Conservation (phyloP, 371 early-diverging fungal species). For the Nosema muscidifuracis region DNA sequence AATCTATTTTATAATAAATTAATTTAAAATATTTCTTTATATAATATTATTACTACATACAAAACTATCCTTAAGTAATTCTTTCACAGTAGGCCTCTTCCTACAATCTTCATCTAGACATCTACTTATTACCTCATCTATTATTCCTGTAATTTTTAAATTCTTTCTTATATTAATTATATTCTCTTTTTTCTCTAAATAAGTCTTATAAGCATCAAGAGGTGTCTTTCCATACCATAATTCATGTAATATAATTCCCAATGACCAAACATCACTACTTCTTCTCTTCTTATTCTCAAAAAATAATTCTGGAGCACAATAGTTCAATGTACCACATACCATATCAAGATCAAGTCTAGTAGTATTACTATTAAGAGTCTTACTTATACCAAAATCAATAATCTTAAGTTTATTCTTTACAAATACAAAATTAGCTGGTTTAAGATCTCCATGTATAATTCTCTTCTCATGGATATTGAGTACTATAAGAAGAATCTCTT, state of each 20-base stretch:
- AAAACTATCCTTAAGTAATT: slow-evolving; percentile 64
- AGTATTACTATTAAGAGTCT: slow-evolving; percentile 79
- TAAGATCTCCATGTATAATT: slow-evolving; percentile 85
- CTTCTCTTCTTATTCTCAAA: slow-evolving; percentile 55
- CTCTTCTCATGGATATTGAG: slow-evolving; percentile 72
- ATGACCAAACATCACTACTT: slow-evolving; percentile 83
- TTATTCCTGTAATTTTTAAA: not conserved
- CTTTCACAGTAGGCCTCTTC: slow-evolving; percentile 68
- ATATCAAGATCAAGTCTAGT: slow-evolving; percentile 79
- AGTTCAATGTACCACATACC: slow-evolving; percentile 85
- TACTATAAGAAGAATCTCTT: slow-evolving; percentile 81
- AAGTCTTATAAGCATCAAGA: slow-evolving; percentile 63
- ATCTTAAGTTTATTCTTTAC: slow-evolving; percentile 57
- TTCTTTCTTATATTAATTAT: slow-evolving; percentile 4
- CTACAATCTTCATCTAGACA: slow-evolving; percentile 67
- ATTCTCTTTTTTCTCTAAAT: slow-evolving; percentile 22
- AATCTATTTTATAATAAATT: not conserved
- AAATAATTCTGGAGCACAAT: slow-evolving; percentile 89
- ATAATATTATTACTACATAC: not conserved
- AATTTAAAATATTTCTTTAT: too few relatives aligned
- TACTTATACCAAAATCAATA: slow-evolving; percentile 98
- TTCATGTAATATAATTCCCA: slow-evolving; percentile 90
- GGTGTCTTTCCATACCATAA: slow-evolving; percentile 82
- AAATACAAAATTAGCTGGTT: slow-evolving; percentile 71
- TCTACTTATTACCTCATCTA: slow-evolving; percentile 22